phyloP scores from a whole-genome alignment of 2,329 filamentous ascomycete genomes.

The Fulvia fulva region DNA sequence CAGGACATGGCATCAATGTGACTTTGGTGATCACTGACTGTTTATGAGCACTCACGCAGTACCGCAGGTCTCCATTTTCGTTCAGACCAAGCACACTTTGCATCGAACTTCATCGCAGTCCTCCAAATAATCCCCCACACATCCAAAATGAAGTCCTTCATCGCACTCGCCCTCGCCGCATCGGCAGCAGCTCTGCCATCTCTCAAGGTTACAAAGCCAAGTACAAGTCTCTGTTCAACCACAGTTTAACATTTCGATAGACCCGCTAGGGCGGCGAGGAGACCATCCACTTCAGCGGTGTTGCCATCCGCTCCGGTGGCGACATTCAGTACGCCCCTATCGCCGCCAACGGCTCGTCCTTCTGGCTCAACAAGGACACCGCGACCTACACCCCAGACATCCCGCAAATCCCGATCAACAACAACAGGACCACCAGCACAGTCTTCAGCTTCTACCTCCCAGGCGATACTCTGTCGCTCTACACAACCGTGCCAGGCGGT shows the following conservation, averaged over 20 bases:
- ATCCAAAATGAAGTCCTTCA: neutral
- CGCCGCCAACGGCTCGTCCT: conserved; percentile 21
- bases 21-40: neutral
- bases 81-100: neutral
- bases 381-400: conserved; percentile 26
- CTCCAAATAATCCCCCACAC: neutral
- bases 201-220: neutral
- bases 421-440: conserved; percentile 12
- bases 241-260: neutral
- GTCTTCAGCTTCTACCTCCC: conserved; percentile 27
- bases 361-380: conserved; percentile 29
- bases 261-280: neutral
- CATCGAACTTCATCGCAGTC: neutral
- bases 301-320: conserved; percentile 21
- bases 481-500: conserved; percentile 28
- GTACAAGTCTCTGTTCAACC: neutral
- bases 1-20: neutral
- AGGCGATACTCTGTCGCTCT: conserved; percentile 16
- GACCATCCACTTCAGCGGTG: conserved; percentile 25
- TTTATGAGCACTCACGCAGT: neutral
- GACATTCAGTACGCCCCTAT: conserved; percentile 26
- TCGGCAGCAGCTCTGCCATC: neutral
- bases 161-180: conserved; percentile 2
- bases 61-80: neutral
- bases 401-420: neutral